Conservation (phyloP, 2,329 filamentous ascomycete species). For the Clonostachys byssicola region DNA sequence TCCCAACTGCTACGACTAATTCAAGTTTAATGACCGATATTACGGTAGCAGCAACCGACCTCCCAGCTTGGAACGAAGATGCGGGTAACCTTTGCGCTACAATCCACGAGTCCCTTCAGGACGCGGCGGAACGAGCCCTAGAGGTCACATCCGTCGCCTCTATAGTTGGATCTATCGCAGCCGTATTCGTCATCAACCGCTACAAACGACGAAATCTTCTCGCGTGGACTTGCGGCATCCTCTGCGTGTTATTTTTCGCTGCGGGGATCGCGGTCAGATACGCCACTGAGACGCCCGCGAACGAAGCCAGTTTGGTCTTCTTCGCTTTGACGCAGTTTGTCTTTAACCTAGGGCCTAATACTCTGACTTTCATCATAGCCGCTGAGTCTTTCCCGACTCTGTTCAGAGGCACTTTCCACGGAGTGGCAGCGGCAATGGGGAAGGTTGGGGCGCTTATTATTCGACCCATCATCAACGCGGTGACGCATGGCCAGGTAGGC, state of each 20-base stretch:
- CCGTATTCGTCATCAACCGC: slow-evolving; percentile 40
- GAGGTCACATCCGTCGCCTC: slow-evolving; percentile 46
- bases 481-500: neutral
- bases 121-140: slow-evolving; percentile 43
- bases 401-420: slow-evolving; percentile 59
- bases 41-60: no score
- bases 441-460: slow-evolving; percentile 13
- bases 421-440: slow-evolving; percentile 56
- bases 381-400: slow-evolving; percentile 62
- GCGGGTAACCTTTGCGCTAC: slow-evolving; percentile 42
- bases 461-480: neutral
- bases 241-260: slow-evolving; percentile 40
- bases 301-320: slow-evolving; percentile 41
- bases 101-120: slow-evolving; percentile 45
- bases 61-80: slow-evolving; percentile 41
- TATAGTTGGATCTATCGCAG: slow-evolving; percentile 43
- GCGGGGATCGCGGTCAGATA: slow-evolving; percentile 40
- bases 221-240: slow-evolving; percentile 41
- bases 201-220: slow-evolving; percentile 44
- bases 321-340: slow-evolving; percentile 49
- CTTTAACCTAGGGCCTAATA: slow-evolving; percentile 57
- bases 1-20: no score
- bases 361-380: slow-evolving; percentile 59
- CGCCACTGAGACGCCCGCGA: slow-evolving; percentile 11
- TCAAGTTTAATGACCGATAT: no score